Base-by-base conservation (phyloP, 2,329 filamentous ascomycete genomes). In the Xylariaceae sp. region DNA sequence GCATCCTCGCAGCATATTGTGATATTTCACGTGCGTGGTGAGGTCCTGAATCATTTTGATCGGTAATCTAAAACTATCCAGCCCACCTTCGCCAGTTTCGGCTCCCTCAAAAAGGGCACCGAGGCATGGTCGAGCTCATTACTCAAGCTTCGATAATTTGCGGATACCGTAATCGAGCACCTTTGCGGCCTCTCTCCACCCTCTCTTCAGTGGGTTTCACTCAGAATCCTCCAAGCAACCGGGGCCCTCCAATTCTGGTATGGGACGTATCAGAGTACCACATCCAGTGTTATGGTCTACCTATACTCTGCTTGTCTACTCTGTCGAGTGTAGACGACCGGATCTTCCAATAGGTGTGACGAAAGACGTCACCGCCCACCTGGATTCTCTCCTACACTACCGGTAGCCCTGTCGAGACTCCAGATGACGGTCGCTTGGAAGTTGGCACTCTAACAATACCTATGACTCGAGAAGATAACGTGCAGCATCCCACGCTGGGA, bases 11-110 rank as follows among this genome's bases (percentile, higher is more conserved):
- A 48, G 42, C 42, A 52, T 54, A 30, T 49, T 45, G 29, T 51
- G 32, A 37, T 52, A 51, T 57, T 57, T 52, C 49, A 57, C 53
- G 46, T 52, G 54, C 22, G 54, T 30, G 30, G 44, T 49, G 7
- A 42, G 37, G 30, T 30, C 32, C 19, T 19, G 34, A 44, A 41
- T 15, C 48, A 48, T 48, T 51, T 57, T 34, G 2, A 57, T 49
- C 55, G 40, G 54, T 19, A 52, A 21, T 37, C 10, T 39, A 12
- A 29, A 19, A 37, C 12, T 30, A 39, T n/a, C 12, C 19, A 34
- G 29, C 32, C 48, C 36, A 45, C 39, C 53, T 37, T 19, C 29
- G 45, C 34, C 34, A 22, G 39, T 30, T 47, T 9, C 41, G 39
- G 39, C 41, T 42, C 37, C 10, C 39, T 49, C 42, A 19, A 26